Base-by-base conservation (phyloP, 1,284 basidiomycete species). In the Vanrija sp. region DNA sequence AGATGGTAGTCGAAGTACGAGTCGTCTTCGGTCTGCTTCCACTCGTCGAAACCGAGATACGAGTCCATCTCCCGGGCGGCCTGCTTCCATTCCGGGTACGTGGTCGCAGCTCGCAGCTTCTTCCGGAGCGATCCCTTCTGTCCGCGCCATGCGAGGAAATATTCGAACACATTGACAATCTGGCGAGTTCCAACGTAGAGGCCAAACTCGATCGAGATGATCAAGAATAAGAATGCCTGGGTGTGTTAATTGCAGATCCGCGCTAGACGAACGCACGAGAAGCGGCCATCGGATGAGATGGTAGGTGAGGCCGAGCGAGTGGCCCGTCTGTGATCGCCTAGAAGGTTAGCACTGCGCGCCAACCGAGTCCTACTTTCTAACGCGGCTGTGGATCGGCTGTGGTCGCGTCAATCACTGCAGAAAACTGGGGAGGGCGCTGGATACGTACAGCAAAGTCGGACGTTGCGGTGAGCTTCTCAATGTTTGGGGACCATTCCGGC, bases 161-260 rank as follows among this genome's bases (percentile, higher is more conserved):
- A 94, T 75, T 96, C 92, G 67, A 92, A 88, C n/a, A 88, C 81
- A 67, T 94, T 94, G 39, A 97, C 95, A 16, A 94, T 71, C 72
- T 98, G 94, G 37, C 95, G 82, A 45, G 92, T 89, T 23, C 89
- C 61, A 39, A 98, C 84, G 69, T 98, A 93, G 27, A 88, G 77
- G 15, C 88, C 79, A 68, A 98, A 98, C 73, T 98, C 89, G 25
- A 83, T 79, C 27, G 84, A 80, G 61, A 98, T 97, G 74, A 95
- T 83, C 5, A 86, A 51, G 62, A 93, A 91, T 49, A 98, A 87
- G 63, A 92, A 81, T 57, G 81, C 73, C 87, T 94, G 51, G 18
- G 37, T 18, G 24, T 20, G 14, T 49, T 41, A 45, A 46, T 41
- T 27, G 4, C 35, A 14, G 8, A 14, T 15, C 1, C 10, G 31